These are phyloP conservation scores for Cucumis cinereus DNA, from an alignment of 306 rosid genomes.

Conservation along the genomic window DNA sequence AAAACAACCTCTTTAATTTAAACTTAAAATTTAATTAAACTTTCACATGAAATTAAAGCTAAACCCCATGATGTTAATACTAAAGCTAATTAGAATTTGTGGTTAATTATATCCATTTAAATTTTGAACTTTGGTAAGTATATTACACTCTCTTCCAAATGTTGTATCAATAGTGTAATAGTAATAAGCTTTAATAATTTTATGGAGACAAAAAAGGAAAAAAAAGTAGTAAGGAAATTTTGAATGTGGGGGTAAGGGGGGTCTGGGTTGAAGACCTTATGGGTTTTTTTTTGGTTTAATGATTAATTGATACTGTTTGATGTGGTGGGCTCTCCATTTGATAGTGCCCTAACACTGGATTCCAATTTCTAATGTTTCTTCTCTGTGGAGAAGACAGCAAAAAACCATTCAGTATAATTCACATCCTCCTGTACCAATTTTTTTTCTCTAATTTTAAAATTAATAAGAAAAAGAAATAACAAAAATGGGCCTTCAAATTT, in stretches of 20 bases:
- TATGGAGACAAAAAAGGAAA: too few relatives aligned
- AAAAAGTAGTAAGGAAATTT: neutral
- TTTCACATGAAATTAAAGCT: too few relatives aligned
- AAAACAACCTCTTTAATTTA: too few relatives aligned
- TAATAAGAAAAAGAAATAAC: neutral
- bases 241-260: neutral
- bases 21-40: too few relatives aligned
- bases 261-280: neutral
- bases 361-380: conserved; percentile 10
- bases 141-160: too few relatives aligned
- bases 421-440: neutral
- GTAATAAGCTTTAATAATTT: too few relatives aligned
- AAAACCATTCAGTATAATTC: conserved; percentile 8
- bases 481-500: neutral
- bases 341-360: conserved; percentile 14
- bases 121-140: too few relatives aligned
- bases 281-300: neutral
- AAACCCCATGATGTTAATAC: too few relatives aligned
- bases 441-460: neutral
- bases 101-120: too few relatives aligned
- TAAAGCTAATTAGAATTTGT: too few relatives aligned
- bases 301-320: conserved; percentile 3
- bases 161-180: too few relatives aligned
- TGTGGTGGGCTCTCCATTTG: conserved; percentile 5
- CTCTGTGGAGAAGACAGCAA: conserved; percentile 7